These are phyloP conservation scores for Komagataella mondaviorum DNA, from an alignment of 805 yeast species.

Conservation along the genomic window DNA sequence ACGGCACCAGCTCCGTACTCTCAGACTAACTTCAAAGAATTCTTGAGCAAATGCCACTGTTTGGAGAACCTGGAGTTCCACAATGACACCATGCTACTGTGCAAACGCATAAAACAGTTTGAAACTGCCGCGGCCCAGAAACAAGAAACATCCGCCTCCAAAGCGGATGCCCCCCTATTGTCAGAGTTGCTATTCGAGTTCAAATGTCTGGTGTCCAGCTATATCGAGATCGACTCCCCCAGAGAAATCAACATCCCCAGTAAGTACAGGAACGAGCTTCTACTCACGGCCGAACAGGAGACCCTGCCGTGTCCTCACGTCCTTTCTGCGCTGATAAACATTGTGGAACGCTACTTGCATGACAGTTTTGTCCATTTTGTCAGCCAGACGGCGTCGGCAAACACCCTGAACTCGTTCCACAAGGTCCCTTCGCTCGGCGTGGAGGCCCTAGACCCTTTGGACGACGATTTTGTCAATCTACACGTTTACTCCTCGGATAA, in stretches of 20 bases:
- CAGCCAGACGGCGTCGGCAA: neutral
- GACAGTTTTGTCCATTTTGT: neutral
- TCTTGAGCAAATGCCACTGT: slow-evolving; percentile 17
- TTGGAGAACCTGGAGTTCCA: slow-evolving; percentile 21
- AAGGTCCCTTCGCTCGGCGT: neutral
- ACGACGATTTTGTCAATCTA: neutral
- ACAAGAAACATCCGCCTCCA: neutral
- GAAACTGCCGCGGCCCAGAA: slow-evolving; percentile 1
- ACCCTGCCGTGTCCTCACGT: neutral
- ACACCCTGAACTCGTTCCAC: neutral
- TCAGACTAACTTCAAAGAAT: slow-evolving; percentile 13
- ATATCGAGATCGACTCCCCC: slow-evolving; percentile 12
- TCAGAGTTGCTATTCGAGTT: slow-evolving; percentile 9
- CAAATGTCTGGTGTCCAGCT: slow-evolving; percentile 13
- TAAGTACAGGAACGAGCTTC: slow-evolving; percentile 3
- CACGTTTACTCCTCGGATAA: neutral
- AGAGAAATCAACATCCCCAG: slow-evolving; percentile 20
- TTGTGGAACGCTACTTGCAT: neutral
- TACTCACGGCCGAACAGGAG: neutral
- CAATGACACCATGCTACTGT: slow-evolving; percentile 11
- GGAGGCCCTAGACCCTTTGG: neutral
- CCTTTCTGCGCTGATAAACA: neutral
- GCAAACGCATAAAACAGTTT: slow-evolving; percentile 1
- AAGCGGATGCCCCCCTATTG: neutral
- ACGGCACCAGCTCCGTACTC: slow-evolving; percentile 11